These are phyloP conservation scores for Nakazawaea wickerhamii DNA, from an alignment of 805 yeast species.

Conservation along the genomic window DNA sequence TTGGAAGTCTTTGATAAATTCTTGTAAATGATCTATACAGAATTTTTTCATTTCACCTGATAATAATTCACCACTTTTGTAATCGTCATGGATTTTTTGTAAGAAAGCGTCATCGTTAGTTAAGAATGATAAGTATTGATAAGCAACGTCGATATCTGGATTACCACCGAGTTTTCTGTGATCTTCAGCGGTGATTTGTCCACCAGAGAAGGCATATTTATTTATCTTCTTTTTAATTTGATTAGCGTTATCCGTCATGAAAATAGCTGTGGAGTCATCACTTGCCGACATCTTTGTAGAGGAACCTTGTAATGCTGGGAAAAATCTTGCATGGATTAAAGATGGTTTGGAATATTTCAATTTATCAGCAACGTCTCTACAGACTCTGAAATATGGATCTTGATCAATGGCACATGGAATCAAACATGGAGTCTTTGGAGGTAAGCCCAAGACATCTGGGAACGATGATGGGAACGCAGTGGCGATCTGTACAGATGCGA, in stretches of 20 bases:
- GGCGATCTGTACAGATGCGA: conserved; percentile 94
- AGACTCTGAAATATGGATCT: conserved; percentile 96
- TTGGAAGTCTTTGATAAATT: conserved; percentile 79
- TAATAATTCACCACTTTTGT: conserved; percentile 74
- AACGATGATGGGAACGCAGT: conserved; percentile 94
- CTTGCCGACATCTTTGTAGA: conserved; percentile 96
- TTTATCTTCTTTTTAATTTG: conserved; percentile 92
- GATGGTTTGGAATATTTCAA: conserved; percentile 88
- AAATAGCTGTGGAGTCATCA: conserved; percentile 84
- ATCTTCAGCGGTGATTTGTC: conserved; percentile 80
- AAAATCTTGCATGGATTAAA: conserved; percentile 87
- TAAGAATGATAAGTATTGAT: conserved; percentile 87
- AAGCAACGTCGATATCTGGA: conserved; percentile 94
- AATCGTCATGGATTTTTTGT: conserved; percentile 52
- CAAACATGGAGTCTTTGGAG: conserved; percentile 88
- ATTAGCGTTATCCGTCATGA: conserved; percentile 91
- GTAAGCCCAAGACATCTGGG: conserved; percentile 85
- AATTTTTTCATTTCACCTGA: conserved; percentile 91
- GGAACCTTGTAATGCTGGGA: conserved; percentile 98
- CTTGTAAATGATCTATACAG: conserved; percentile 76
- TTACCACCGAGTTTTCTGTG: conserved; percentile 89
- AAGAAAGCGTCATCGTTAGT: conserved; percentile 82
- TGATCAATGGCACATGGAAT: conserved; percentile 99
- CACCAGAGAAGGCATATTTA: conserved; percentile 96
- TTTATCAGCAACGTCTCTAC: conserved; percentile 95